Percentiles rank a stretch among this genome's conserved stretches.
Conservation (phyloP, 306 rosid genomes). For the Vigna angularis region DNA sequence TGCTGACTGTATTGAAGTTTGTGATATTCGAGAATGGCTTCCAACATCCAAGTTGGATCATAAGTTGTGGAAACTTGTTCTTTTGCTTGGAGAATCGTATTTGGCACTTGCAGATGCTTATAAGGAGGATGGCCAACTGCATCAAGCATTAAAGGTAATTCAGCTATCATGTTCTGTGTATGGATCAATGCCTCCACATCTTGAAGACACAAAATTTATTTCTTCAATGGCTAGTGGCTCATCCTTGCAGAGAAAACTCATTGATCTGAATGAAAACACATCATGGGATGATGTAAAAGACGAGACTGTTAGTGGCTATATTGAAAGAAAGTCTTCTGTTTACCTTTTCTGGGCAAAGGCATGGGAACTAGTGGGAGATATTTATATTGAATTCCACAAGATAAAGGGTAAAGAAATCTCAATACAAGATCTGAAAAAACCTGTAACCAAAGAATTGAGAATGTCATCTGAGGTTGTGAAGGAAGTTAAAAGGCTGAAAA, state of each 20-base stretch:
- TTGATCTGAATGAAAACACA: conserved; percentile 52
- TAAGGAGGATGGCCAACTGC: conserved; percentile 79
- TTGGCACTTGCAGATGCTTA: conserved; percentile 95
- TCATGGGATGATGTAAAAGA: conserved; percentile 50
- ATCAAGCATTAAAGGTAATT: conserved; percentile 87
- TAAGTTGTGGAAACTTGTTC: conserved; percentile 95
- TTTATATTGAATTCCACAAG: conserved; percentile 76
- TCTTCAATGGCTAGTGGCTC: conserved; percentile 81
- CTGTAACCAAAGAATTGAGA: conserved; percentile 70
- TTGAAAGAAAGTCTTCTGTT: conserved; percentile 73
- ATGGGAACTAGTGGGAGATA: conserved; percentile 91
- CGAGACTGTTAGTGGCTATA: conserved; percentile 49
- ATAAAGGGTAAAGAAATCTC: conserved; percentile 57
- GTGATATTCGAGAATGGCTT: conserved; percentile 97
- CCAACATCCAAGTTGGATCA: conserved; percentile 89
- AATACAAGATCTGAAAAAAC: conserved; percentile 57
- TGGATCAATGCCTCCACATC: conserved; percentile 98
- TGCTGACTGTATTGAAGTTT: conserved; percentile 94
- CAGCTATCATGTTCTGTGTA: conserved; percentile 90
- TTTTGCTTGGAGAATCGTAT: conserved; percentile 96
- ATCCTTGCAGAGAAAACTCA: conserved; percentile 49
- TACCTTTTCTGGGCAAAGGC: conserved; percentile 96
- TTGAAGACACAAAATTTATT: conserved; percentile 81
- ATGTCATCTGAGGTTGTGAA: conserved; percentile 90
- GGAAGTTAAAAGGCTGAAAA: conserved; percentile 97